Conservation (phyloP, 805 yeast genomes). For the Saccharomycopsis fibuligera region DNA sequence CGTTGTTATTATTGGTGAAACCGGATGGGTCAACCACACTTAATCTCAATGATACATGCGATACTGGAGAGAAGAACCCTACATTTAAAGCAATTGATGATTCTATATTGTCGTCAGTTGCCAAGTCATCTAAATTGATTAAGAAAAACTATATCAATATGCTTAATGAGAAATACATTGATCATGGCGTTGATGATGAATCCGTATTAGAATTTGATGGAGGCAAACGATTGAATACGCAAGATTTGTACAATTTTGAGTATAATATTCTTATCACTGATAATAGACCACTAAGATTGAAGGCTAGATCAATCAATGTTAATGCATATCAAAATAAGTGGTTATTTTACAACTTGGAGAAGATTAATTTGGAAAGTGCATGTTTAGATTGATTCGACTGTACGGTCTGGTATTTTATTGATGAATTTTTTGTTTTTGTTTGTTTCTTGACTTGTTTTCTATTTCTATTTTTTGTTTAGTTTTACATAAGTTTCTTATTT, state of each 20-base stretch:
- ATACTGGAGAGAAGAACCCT: slow-evolving; percentile 10
- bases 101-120: slow-evolving; percentile 12
- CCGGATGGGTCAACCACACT: slow-evolving; percentile 16
- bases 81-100: slow-evolving; percentile 20
- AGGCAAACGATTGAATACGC: slow-evolving; percentile 28
- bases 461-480: neutral
- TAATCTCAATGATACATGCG: slow-evolving; percentile 12
- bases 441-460: neutral
- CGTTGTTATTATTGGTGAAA: slow-evolving; percentile 14
- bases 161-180: slow-evolving; percentile 10
- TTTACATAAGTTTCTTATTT: neutral
- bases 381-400: no score
- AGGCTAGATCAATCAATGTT: slow-evolving; percentile 54
- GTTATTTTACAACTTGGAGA: slow-evolving; percentile 49
- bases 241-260: slow-evolving; percentile 39
- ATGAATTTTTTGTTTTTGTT: neutral
- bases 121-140: slow-evolving; percentile 13
- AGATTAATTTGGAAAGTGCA: slow-evolving; percentile 37
- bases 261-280: slow-evolving; percentile 66
- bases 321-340: slow-evolving; percentile 53
- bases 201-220: slow-evolving; percentile 14
- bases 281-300: slow-evolving; percentile 63
- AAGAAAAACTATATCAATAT: slow-evolving; percentile 9
- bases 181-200: slow-evolving; percentile 5
- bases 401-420: no score